Evolutionary conservation across 306 rosid genomes (phyloP).

Genomic region (Vigna unguiculata): DNA sequence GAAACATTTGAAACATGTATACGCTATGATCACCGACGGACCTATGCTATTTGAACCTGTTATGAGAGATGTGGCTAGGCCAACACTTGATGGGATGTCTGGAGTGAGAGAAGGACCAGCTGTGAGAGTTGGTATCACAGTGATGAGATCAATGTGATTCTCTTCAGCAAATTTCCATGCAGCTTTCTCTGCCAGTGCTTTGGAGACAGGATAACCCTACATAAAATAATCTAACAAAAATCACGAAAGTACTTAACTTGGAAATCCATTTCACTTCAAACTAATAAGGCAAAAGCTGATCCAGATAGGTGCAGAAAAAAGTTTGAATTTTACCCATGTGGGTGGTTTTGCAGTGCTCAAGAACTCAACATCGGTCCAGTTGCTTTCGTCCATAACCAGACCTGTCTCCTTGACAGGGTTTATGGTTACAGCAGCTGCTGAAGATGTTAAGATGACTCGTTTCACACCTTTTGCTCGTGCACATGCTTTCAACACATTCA

Average conservation of each 20-base stretch:
- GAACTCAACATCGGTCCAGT: slow-evolving; percentile 77
- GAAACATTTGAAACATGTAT: slow-evolving; percentile 4
- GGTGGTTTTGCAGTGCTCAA: slow-evolving; percentile 69
- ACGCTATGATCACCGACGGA: too few species aligned
- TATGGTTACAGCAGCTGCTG: slow-evolving; percentile 76
- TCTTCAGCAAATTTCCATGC: slow-evolving; percentile 84
- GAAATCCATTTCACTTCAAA: neutral
- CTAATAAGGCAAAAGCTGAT: neutral
- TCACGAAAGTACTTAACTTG: neutral
- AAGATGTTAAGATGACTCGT: slow-evolving; percentile 82
- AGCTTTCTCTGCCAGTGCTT: slow-evolving; percentile 74
- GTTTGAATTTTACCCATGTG: slow-evolving; percentile 66
- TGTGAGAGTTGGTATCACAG: slow-evolving; percentile 74
- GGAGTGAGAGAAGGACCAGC: slow-evolving; percentile 73
- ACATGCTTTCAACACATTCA: slow-evolving; percentile 74
- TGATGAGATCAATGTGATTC: slow-evolving; percentile 73
- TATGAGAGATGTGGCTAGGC: slow-evolving; percentile 56
- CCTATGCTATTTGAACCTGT: slow-evolving; percentile 72
- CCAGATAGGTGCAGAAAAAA: neutral
- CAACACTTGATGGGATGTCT: slow-evolving; percentile 68
- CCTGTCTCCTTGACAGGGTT: slow-evolving; percentile 59
- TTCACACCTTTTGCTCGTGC: slow-evolving; percentile 68
- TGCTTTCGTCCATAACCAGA: slow-evolving; percentile 63
- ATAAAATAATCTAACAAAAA: neutral
- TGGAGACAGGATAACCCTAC: slow-evolving; percentile 85